phyloP scores from a whole-genome alignment of 2,329 filamentous ascomycete genomes.

The Stagonosporopsis chrysanthemi region DNA sequence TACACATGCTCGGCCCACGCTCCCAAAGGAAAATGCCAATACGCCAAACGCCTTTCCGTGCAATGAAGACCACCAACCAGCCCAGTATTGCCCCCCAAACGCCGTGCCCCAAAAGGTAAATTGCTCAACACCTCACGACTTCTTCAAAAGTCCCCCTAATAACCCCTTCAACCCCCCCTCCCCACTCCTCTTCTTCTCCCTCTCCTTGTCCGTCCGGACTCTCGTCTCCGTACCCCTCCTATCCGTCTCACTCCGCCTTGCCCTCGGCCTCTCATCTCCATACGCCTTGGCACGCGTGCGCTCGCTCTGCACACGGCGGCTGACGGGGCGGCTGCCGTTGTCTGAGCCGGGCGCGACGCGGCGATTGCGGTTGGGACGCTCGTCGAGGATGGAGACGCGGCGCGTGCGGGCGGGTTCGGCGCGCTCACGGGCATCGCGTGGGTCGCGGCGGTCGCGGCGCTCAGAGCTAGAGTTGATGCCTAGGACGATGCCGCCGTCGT shows the following conservation, averaged over 20 bases:
- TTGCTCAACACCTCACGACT: slow-evolving; percentile 4
- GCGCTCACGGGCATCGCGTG: background rate
- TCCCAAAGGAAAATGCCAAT: background rate
- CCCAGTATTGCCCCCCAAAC: slow-evolving; percentile 10
- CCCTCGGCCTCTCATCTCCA: slow-evolving; percentile 34
- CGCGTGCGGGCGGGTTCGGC: slow-evolving; percentile 22
- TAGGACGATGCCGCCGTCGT: slow-evolving; percentile 39
- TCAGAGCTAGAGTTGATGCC: slow-evolving; percentile 41
- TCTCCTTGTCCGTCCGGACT: slow-evolving; percentile 28
- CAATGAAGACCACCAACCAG: slow-evolving; percentile 9
- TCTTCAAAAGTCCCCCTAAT: slow-evolving; percentile 44
- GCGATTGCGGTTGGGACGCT: slow-evolving; percentile 38
- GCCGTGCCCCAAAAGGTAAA: background rate
- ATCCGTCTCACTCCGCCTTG: slow-evolving; percentile 36
- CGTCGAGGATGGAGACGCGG: slow-evolving; percentile 39
- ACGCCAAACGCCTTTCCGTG: background rate
- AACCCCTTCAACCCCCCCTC: slow-evolving; percentile 40
- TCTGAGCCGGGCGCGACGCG: slow-evolving; percentile 36
- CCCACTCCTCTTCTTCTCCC: slow-evolving; percentile 42
- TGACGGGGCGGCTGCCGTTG: slow-evolving; percentile 42
- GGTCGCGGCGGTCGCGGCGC: slow-evolving; percentile 29
- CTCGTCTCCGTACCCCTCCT: slow-evolving; percentile 24
- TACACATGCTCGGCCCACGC: background rate
- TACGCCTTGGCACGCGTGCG: slow-evolving; percentile 33
- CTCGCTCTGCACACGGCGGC: slow-evolving; percentile 40